Conservation (phyloP, 805 yeast species). For the Kodamaea nitidulidarum region DNA sequence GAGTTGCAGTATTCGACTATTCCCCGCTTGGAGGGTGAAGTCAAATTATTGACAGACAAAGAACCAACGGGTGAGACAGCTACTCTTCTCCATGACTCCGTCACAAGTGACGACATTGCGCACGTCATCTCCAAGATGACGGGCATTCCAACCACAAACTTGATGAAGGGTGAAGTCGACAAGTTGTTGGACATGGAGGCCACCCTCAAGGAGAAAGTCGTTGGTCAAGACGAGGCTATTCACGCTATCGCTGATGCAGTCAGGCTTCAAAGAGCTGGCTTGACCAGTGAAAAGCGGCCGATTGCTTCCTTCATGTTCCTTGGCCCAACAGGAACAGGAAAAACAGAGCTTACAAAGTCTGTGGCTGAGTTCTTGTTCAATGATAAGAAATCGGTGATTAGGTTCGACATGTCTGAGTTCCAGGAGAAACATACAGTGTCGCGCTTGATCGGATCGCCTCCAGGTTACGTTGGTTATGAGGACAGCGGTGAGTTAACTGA, state of each 20-base stretch:
- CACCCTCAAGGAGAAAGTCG: slow-evolving; percentile 69
- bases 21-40: slow-evolving; percentile 67
- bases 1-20: slow-evolving; percentile 83
- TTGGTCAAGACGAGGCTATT: slow-evolving; percentile 96
- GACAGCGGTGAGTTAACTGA: slow-evolving; percentile 96
- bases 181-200: slow-evolving; percentile 84
- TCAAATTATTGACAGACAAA: slow-evolving; percentile 40
- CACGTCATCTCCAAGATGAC: slow-evolving; percentile 90
- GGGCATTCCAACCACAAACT: slow-evolving; percentile 88
- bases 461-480: slow-evolving; percentile 96
- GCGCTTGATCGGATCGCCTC: slow-evolving; percentile 94
- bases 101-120: slow-evolving; percentile 91
- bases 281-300: slow-evolving; percentile 90
- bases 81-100: slow-evolving; percentile 77
- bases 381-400: slow-evolving; percentile 76
- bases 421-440: slow-evolving; percentile 92
- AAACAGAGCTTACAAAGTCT: slow-evolving; percentile 91
- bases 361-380: slow-evolving; percentile 90
- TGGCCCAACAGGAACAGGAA: slow-evolving; percentile 99
- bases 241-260: slow-evolving; percentile 89
- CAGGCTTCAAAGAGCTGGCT: slow-evolving; percentile 92
- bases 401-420: slow-evolving; percentile 98
- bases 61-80: slow-evolving; percentile 21
- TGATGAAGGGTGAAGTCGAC: slow-evolving; percentile 93
- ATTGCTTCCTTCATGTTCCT: slow-evolving; percentile 94